Conservation (phyloP, 176 grass and related monocot genomes). For the Musa schizocarpa region DNA sequence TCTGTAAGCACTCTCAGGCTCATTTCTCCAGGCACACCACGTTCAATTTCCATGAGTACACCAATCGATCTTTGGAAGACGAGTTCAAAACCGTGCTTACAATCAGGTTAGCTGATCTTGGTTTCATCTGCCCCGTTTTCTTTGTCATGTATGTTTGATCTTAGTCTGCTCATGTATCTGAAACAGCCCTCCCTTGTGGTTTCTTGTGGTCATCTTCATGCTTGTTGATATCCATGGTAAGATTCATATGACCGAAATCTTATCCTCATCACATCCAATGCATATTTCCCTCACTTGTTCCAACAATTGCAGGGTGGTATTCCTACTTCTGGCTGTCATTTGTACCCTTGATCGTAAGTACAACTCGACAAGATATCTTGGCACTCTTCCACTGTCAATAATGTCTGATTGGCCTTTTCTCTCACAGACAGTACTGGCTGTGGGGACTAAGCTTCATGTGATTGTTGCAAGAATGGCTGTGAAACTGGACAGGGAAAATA, state of each 20-base stretch:
- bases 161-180: not conserved
- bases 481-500: not conserved
- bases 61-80: conserved; percentile 11
- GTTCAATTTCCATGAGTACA: conserved; percentile 15
- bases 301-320: conserved; percentile 10
- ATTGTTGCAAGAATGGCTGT: conserved; percentile 6
- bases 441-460: conserved; percentile 17
- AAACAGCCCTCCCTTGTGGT: conserved; percentile 11
- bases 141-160: not conserved
- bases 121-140: no score
- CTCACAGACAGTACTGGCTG: conserved; percentile 4
- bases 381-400: not conserved
- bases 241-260: not conserved
- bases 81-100: conserved; percentile 12
- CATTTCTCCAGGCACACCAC: conserved; percentile 15
- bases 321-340: conserved; percentile 20
- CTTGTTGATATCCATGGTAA: conserved; percentile 11
- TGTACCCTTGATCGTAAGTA: conserved; percentile 11
- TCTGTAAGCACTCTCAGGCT: not conserved
- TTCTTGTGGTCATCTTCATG: conserved; percentile 18
- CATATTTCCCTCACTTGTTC: not conserved
- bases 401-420: not conserved
- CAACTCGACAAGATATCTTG: not conserved
- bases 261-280: not conserved
- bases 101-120: conserved; percentile 4